Evolutionary conservation across 768 basidiomycete species (phyloP).

Genomic region (Trametes meyenii): DNA sequence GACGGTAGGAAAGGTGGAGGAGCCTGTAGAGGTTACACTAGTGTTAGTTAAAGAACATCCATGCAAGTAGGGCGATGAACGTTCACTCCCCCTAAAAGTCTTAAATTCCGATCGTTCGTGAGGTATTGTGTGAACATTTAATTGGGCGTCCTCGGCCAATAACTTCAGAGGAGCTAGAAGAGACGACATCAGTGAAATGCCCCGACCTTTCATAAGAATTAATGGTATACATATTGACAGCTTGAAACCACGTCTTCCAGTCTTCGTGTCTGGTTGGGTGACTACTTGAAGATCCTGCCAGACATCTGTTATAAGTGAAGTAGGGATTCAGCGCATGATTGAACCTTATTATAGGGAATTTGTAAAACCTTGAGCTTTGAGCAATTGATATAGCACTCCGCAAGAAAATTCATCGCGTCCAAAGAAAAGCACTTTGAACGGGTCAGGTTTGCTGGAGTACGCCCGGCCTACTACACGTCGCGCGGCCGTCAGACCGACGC

Average conservation of each 20-base stretch:
- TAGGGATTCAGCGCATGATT: background rate
- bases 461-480: too few relatives aligned
- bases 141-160: constrained; percentile 52
- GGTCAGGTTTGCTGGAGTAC: background rate
- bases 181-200: background rate
- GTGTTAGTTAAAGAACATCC: background rate
- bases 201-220: background rate
- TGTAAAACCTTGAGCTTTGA: constrained; percentile 58
- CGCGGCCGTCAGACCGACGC: too few relatives aligned
- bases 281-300: constrained; percentile 72
- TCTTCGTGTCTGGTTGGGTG: constrained; percentile 68
- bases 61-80: background rate
- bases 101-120: constrained; percentile 59
- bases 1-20: constrained; percentile 40
- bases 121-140: constrained; percentile 68
- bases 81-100: constrained; percentile 57
- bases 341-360: background rate
- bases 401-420: constrained; percentile 91
- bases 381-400: constrained; percentile 63
- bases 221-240: constrained; percentile 56
- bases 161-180: constrained; percentile 68
- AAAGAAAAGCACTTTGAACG: constrained; percentile 80
- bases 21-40: constrained; percentile 1
- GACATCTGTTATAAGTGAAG: constrained; percentile 54
- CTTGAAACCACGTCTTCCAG: constrained; percentile 62